A percentile compares a stretch with the other conserved stretches of the same genome.
phyloP scores from a whole-genome alignment of 768 basidiomycete species.

The Fomitopsis serialis region DNA sequence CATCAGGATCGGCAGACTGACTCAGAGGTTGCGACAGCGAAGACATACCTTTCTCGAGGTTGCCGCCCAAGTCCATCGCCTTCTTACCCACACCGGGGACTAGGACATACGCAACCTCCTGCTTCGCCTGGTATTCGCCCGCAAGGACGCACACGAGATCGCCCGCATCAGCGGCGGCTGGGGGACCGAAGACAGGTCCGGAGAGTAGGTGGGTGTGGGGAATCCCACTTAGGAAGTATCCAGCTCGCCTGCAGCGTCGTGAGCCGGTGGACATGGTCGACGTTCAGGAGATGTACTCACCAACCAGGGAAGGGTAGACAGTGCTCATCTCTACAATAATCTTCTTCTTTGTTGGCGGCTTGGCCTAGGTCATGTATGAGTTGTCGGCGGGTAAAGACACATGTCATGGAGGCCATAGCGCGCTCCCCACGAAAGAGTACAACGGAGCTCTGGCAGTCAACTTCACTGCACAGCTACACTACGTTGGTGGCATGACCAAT shows the following conservation, averaged over 20 bases:
- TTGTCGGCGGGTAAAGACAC: too few species aligned
- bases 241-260: conserved; percentile 46
- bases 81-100: conserved; percentile 80
- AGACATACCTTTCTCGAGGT: conserved; percentile 69
- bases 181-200: conserved; percentile 75
- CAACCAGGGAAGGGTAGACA: conserved; percentile 33
- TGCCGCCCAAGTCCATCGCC: conserved; percentile 76
- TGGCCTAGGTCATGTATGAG: too few species aligned
- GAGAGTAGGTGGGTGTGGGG: conserved; percentile 62
- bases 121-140: conserved; percentile 79
- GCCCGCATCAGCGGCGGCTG: conserved; percentile 57
- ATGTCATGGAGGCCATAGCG: too few species aligned
- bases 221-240: conserved; percentile 56
- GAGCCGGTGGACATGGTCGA: conserved; percentile 30
- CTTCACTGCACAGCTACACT: too few species aligned
- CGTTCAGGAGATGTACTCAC: conserved; percentile 10
- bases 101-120: conserved; percentile 69
- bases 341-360: conserved; percentile 45
- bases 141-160: conserved; percentile 72
- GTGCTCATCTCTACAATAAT: conserved; percentile 87
- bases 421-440: too few species aligned
- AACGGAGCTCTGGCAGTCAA: too few species aligned
- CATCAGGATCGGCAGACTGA: background rate
- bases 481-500: too few species aligned
- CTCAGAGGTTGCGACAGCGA: background rate